Percentiles rank a stretch among this genome's conserved stretches.
phyloP scores from a whole-genome alignment of 345 rosid species.

The Brassica juncea region DNA sequence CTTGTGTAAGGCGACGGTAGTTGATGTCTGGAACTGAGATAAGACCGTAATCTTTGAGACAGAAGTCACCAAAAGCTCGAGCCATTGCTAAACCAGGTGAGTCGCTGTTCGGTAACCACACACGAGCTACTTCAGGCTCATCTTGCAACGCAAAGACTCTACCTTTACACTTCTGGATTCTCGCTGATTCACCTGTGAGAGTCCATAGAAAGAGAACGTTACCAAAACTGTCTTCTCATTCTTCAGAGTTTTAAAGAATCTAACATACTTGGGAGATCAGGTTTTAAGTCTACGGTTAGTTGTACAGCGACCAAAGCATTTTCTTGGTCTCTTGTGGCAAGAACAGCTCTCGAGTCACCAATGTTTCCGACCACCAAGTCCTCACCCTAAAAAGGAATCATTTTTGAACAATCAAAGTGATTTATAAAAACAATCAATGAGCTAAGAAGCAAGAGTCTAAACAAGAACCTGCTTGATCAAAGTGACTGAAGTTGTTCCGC shows the following conservation, averaged over 20 bases:
- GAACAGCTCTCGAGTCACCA: constrained; percentile 94
- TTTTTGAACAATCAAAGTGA: neutral
- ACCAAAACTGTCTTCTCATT: constrained; percentile 8
- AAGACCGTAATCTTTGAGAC: constrained; percentile 93
- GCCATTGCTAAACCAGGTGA: constrained; percentile 99
- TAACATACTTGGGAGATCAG: constrained; percentile 80
- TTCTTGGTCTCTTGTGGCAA: constrained; percentile 71
- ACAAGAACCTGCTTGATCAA: constrained; percentile 76
- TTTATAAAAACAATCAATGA: neutral
- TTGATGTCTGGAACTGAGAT: constrained; percentile 85
- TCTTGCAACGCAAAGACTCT: constrained; percentile 97
- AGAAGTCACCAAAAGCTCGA: constrained; percentile 98
- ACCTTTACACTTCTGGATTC: constrained; percentile 90
- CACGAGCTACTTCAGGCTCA: constrained; percentile 98
- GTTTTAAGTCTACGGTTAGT: constrained; percentile 93
- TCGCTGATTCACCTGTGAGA: constrained; percentile 79
- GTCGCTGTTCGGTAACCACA: constrained; percentile 94
- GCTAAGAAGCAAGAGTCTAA: neutral
- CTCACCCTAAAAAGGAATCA: constrained; percentile 57
- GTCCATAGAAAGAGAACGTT: constrained; percentile 18
- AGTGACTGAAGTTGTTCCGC: constrained; percentile 92
- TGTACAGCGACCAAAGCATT: constrained; percentile 69
- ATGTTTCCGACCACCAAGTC: constrained; percentile 80
- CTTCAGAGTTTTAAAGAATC: neutral
- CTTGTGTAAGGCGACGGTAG: constrained; percentile 60